A percentile compares a stretch with the other conserved stretches of the same genome.
phyloP scores from a whole-genome alignment of 2,329 filamentous ascomycete species.

The Bipolaris cookei region DNA sequence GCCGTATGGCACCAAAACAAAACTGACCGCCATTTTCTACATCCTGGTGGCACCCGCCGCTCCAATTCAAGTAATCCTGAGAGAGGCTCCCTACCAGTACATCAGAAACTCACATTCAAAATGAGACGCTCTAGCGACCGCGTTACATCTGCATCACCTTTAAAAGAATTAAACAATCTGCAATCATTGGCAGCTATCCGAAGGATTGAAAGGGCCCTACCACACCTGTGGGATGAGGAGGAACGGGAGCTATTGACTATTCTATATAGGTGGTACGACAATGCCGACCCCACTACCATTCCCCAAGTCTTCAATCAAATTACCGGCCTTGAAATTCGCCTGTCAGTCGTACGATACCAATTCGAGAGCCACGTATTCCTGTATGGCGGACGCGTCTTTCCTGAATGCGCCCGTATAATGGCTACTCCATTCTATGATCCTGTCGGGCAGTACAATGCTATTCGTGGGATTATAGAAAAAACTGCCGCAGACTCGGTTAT shows the following conservation, averaged over 20 bases:
- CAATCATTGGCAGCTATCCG: neutral
- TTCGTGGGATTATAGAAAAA: slow-evolving; percentile 7
- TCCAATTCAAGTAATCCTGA: neutral
- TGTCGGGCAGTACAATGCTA: slow-evolving; percentile 1
- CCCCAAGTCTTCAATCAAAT: slow-evolving; percentile 18
- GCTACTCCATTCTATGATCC: slow-evolving; percentile 19
- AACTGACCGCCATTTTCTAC: neutral
- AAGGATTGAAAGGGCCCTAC: neutral
- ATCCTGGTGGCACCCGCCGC: no score
- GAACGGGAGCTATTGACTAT: slow-evolving; percentile 16
- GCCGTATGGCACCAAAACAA: neutral
- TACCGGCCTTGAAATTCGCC: neutral
- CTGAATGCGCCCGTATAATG: slow-evolving; percentile 2
- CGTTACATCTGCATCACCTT: neutral
- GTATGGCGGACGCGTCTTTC: slow-evolving; percentile 12
- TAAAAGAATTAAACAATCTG: neutral
- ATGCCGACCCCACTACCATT: neutral
- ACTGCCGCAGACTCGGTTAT: neutral
- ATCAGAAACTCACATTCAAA: neutral
- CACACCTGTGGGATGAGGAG: slow-evolving; percentile 8
- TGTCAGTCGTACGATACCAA: neutral
- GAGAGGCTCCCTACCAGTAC: neutral
- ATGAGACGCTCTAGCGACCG: neutral
- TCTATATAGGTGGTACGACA: slow-evolving; percentile 15
- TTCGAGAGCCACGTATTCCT: slow-evolving; percentile 15